Evolutionary conservation across 108 stramenopile genomes (phyloP).

Genomic region (Parietichytrium sp.): DNA sequence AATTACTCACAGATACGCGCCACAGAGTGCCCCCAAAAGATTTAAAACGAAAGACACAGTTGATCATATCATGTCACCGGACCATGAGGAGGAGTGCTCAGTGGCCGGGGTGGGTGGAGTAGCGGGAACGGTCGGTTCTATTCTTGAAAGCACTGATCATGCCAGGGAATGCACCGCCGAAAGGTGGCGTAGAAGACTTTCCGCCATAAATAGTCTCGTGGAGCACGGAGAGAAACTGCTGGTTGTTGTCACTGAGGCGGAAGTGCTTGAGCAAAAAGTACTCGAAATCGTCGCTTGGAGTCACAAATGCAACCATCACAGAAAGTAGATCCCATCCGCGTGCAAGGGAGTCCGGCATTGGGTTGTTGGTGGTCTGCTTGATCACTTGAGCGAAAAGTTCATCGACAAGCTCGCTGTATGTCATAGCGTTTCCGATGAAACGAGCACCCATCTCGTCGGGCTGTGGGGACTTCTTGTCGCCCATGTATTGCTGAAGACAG

Average conservation of each 20-base stretch:
- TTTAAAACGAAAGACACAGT: too few species aligned
- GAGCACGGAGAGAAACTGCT: neutral
- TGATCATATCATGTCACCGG: too few species aligned
- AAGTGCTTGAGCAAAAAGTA: conserved; percentile 6
- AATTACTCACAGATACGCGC: too few species aligned
- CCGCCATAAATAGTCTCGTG: conserved; percentile 4
- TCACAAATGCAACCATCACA: conserved; percentile 24
- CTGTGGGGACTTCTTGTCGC: conserved; percentile 43
- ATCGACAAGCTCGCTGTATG: conserved; percentile 41
- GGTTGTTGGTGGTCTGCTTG: conserved; percentile 48
- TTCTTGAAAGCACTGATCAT: neutral
- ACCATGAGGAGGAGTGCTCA: too few species aligned
- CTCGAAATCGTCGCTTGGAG: conserved; percentile 45
- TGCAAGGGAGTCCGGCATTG: conserved; percentile 4
- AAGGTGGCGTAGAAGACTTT: neutral
- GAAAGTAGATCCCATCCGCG: conserved; percentile 45
- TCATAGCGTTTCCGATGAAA: conserved; percentile 40
- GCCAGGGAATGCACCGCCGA: neutral
- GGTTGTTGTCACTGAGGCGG: neutral
- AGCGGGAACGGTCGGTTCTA: neutral
- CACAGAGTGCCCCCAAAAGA: too few species aligned
- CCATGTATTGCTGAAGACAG: conserved; percentile 15
- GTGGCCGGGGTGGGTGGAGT: too few species aligned
- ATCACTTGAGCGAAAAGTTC: conserved; percentile 52
- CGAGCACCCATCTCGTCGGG: conserved; percentile 38